Conservation (phyloP, 805 yeast genomes). For the Saturnispora silvae region DNA sequence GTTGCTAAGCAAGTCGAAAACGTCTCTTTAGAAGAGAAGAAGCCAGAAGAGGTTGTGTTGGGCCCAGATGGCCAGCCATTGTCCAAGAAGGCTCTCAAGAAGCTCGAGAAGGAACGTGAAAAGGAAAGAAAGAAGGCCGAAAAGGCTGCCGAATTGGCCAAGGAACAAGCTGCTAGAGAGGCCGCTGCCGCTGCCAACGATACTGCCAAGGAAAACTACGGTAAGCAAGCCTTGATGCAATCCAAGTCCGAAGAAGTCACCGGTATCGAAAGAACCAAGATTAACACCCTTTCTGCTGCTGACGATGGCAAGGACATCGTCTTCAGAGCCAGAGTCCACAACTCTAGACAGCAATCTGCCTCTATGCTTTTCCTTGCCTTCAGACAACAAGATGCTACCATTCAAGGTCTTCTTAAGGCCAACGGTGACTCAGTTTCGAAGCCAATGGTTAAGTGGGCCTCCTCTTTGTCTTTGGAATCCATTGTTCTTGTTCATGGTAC, state of each 20-base stretch:
- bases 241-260: constrained; percentile 43
- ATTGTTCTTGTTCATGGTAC: constrained; percentile 85
- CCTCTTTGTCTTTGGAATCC: constrained; percentile 74
- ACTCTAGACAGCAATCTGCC: constrained; percentile 90
- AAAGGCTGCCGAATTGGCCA: constrained; percentile 77
- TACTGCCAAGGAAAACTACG: constrained; percentile 80
- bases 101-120: constrained; percentile 85
- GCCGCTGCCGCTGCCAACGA: constrained; percentile 64
- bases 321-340: constrained; percentile 91
- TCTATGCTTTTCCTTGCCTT: constrained; percentile 83
- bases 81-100: constrained; percentile 90
- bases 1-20: constrained; percentile 21
- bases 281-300: constrained; percentile 45
- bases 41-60: constrained; percentile 18
- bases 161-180: constrained; percentile 75
- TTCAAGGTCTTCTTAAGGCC: constrained; percentile 79
- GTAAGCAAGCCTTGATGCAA: constrained; percentile 80
- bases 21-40: constrained; percentile 13
- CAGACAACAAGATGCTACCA: constrained; percentile 76
- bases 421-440: constrained; percentile 66
- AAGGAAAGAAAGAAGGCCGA: constrained; percentile 90
- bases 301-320: constrained; percentile 68
- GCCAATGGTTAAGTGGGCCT: constrained; percentile 95
- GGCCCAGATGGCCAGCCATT: constrained; percentile 69
- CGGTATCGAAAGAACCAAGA: constrained; percentile 50